A percentile compares a stretch with the other conserved stretches of the same genome.
phyloP scores from a whole-genome alignment of 768 basidiomycete genomes.

The Amanita jacksonii region DNA sequence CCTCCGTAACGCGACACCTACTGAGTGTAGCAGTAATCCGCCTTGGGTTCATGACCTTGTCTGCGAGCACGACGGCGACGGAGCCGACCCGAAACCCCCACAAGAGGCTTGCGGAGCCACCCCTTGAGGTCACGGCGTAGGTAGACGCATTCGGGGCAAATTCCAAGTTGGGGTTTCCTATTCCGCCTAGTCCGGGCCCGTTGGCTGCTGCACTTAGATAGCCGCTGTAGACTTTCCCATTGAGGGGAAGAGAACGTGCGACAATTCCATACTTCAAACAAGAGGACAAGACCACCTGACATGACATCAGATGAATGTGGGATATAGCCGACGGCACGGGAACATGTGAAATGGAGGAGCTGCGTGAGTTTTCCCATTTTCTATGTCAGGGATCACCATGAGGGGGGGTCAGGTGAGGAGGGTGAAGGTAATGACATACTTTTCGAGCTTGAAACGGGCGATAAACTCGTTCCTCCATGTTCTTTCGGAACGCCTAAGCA shows the following conservation, averaged over 20 bases:
- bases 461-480: conserved; percentile 70
- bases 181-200: conserved; percentile 41
- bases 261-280: conserved; percentile 64
- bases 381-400: conserved; percentile 26
- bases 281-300: conserved; percentile 44
- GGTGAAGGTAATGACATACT: conserved; percentile 28
- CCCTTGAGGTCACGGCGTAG: conserved; percentile 49
- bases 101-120: conserved; percentile 53
- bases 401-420: background rate
- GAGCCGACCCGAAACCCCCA: conserved; percentile 73
- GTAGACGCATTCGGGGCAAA: conserved; percentile 59
- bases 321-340: conserved; percentile 54
- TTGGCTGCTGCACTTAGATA: conserved; percentile 44
- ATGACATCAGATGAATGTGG: conserved; percentile 50
- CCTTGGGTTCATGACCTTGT: conserved; percentile 48
- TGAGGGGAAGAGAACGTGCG: conserved; percentile 61
- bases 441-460: conserved; percentile 39
- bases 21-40: conserved; percentile 35
- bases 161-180: conserved; percentile 69
- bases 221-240: conserved; percentile 60
- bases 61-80: conserved; percentile 49
- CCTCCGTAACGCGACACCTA: conserved; percentile 43
- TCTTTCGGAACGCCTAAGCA: conserved; percentile 44
- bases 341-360: conserved; percentile 47
- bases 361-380: conserved; percentile 61